Evolutionary conservation across 140 eudicot species (phyloP).

Genomic region (Bidens hawaiensis): DNA sequence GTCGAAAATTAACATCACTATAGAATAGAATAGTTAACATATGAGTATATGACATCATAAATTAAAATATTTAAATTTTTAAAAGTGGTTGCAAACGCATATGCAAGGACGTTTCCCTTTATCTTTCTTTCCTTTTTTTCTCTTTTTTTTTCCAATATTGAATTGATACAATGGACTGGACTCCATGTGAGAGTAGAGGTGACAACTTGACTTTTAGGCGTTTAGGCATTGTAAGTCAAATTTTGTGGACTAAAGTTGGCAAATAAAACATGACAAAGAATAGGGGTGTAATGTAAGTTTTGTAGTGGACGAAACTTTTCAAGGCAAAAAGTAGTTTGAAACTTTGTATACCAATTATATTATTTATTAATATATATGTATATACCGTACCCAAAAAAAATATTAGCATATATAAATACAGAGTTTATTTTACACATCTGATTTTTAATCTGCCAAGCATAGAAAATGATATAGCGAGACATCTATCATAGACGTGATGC

Average conservation of each 20-base stretch:
- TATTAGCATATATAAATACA: too few relatives aligned
- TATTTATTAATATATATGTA: too few relatives aligned
- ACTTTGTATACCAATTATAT: conserved; percentile 9
- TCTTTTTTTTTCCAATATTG: not conserved
- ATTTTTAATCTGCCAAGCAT: too few relatives aligned
- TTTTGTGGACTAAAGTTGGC: conserved; percentile 17
- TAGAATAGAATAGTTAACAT: not conserved
- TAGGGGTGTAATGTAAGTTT: not conserved
- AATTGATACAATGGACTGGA: conserved; percentile 12
- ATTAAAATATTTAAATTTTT: not conserved
- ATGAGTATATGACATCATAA: not conserved
- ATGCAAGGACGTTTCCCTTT: too few relatives aligned
- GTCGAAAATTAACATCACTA: not conserved
- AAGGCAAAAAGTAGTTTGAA: not conserved
- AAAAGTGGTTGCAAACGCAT: not conserved
- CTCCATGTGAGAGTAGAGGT: conserved; percentile 3
- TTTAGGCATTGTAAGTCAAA: conserved; percentile 12
- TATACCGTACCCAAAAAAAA: too few relatives aligned
- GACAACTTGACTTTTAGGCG: conserved; percentile 22
- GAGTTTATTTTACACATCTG: too few relatives aligned
- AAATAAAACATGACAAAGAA: conserved; percentile 4
- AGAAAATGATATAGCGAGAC: too few relatives aligned
- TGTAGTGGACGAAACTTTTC: conserved; percentile 20
- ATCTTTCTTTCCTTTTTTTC: not conserved
- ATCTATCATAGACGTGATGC: too few relatives aligned